Base-by-base conservation (phyloP, 306 rosid genomes). In the Cicer judaicum region DNA sequence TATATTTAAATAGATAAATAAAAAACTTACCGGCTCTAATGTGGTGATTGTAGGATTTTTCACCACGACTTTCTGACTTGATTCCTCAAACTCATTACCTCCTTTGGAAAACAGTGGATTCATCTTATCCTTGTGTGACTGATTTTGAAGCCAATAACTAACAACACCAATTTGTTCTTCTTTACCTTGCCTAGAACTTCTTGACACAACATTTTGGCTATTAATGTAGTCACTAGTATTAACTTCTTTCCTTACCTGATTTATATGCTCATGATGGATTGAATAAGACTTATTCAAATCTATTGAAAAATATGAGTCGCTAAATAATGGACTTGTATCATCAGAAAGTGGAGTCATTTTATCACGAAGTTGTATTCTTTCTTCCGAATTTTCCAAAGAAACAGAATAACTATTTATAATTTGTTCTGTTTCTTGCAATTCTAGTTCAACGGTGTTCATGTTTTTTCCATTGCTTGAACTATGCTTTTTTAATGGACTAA, bases 221-320 rank as follows among this genome's bases (percentile, higher is more conserved):
- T 29, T 29, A 39, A 6, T 75, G 46, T 55, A 43, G 16, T 79
- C 78, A 36, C 49, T 72, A 29, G 36, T 29, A 0, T 38, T 29
- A 59, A 66, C 72, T 76, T 80, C 81, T 10, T 41, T 76, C 38
- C 36, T 39, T 10, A 47, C 67, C 7, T 65, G 78, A 12, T 0
- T 70, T 64, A 8, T 79, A 14, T 3, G 52, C 18, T 34, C 78
- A 68, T 48, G 47, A 73, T 52, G 43, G 8, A 74, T 19, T 42
- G 87, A 59, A 50, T 81, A 85, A 4, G 90, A 74, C 65, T 78
- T 83, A 0, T 85, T 78, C 83, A 87, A 84, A 79, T 89, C 95
- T 40, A 89, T 89, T 5, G 95, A 89, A 74, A 89, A 89, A 67
- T 19, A 87, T 0, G 80, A 84, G 1, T 87, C 92, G 7, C 90